Percentiles rank a stretch among this genome's conserved stretches.
Conservation (phyloP, 768 basidiomycete species). For the Chalciporus piperatus region DNA sequence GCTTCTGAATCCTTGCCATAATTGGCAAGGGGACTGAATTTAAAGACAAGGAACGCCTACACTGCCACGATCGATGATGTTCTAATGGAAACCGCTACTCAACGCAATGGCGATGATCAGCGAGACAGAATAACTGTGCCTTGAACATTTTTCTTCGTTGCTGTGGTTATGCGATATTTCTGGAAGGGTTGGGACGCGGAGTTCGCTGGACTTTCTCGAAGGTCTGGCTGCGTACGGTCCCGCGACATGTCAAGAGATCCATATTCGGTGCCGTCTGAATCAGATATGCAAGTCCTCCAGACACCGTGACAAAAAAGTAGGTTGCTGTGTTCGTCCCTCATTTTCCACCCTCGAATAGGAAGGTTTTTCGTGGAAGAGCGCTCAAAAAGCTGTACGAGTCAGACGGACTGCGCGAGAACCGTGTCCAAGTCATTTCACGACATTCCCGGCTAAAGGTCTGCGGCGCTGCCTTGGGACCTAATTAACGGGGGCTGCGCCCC, state of each 20-base stretch:
- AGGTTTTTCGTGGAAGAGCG: slow-evolving; percentile 13
- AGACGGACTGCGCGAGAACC: slow-evolving; percentile 1
- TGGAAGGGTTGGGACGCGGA: not conserved
- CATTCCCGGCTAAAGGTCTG: slow-evolving; percentile 8
- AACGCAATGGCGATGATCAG: not conserved
- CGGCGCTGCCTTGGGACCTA: slow-evolving; percentile 26
- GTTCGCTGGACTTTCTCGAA: not conserved
- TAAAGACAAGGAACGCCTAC: not conserved
- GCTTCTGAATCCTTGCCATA: too few relatives aligned
- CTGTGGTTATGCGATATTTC: not conserved
- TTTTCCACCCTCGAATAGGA: slow-evolving; percentile 12
- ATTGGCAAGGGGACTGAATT: too few relatives aligned
- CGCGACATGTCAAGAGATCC: not conserved
- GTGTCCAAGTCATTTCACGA: slow-evolving; percentile 10
- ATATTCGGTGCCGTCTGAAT: slow-evolving; percentile 11
- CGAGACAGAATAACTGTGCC: not conserved
- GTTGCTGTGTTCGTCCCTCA: slow-evolving; percentile 1
- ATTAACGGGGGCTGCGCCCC: slow-evolving; percentile 25
- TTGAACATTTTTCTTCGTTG: too few relatives aligned
- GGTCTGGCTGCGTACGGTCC: not conserved
- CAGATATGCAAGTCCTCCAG: slow-evolving; percentile 5
- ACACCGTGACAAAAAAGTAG: slow-evolving; percentile 10
- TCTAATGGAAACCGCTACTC: not conserved
- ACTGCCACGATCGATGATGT: not conserved
- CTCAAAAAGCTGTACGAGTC: slow-evolving; percentile 18